These are phyloP conservation scores for Mycena filopes DNA, from an alignment of 768 basidiomycete genomes.

Conservation along the genomic window DNA sequence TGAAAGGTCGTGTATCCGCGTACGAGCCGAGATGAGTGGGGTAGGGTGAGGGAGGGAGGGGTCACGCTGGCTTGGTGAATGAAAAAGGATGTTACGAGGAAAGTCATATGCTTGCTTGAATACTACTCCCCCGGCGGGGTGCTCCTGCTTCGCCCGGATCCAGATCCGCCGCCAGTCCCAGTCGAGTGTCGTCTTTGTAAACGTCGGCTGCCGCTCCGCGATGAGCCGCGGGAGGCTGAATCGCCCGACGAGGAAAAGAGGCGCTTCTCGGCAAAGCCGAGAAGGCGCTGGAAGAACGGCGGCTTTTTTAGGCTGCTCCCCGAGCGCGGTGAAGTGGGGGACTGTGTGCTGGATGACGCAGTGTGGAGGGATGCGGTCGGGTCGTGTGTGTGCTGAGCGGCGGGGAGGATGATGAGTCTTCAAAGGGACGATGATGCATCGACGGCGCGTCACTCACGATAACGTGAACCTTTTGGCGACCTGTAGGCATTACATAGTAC, in stretches of 20 bases:
- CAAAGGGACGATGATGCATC: slow-evolving; percentile 24
- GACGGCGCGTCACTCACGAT: slow-evolving; percentile 61
- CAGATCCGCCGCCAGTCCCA: slow-evolving; percentile 35
- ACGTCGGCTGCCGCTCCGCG: slow-evolving; percentile 46
- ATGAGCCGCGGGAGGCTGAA: slow-evolving; percentile 50
- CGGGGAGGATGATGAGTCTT: slow-evolving; percentile 32
- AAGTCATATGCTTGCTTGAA: neutral
- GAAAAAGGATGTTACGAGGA: slow-evolving; percentile 4
- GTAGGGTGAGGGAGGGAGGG: slow-evolving; percentile 1
- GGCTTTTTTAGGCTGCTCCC: slow-evolving; percentile 54
- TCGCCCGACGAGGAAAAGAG: slow-evolving; percentile 49
- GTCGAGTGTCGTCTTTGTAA: slow-evolving; percentile 65
- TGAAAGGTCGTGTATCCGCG: slow-evolving; percentile 8
- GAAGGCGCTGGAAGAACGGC: slow-evolving; percentile 71
- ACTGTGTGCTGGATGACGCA: slow-evolving; percentile 68
- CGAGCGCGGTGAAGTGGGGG: slow-evolving; percentile 62
- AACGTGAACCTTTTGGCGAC: slow-evolving; percentile 80
- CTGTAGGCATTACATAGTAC: slow-evolving; percentile 77
- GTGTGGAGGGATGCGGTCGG: slow-evolving; percentile 62
- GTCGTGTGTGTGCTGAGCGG: slow-evolving; percentile 46
- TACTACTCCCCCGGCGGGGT: slow-evolving; percentile 31
- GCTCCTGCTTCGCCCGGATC: slow-evolving; percentile 32
- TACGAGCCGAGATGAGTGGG: slow-evolving; percentile 7
- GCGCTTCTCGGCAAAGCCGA: slow-evolving; percentile 57
- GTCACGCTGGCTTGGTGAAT: slow-evolving; percentile 4